phyloP scores from a whole-genome alignment of 176 grass and related monocot genomes.

The Oropetium thomaeum region DNA sequence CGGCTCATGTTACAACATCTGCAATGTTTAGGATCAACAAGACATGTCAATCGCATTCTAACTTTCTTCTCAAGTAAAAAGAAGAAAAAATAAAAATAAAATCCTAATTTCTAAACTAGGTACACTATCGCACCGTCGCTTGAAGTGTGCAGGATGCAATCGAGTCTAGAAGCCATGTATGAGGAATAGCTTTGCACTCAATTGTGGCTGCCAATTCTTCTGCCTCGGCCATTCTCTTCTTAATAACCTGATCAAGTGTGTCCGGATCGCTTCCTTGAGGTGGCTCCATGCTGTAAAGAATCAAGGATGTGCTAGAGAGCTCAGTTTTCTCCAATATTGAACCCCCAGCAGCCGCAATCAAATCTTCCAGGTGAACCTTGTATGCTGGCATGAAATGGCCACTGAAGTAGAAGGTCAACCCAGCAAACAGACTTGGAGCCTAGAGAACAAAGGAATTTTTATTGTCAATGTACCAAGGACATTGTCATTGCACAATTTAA shows the following conservation, averaged over 20 bases:
- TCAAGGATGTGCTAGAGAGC: slow-evolving; percentile 48
- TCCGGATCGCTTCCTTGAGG: slow-evolving; percentile 45
- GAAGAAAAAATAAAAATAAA: background rate
- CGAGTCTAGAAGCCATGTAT: slow-evolving; percentile 89
- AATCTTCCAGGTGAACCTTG: slow-evolving; percentile 72
- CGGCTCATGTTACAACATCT: slow-evolving; percentile 15
- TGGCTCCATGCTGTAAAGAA: slow-evolving; percentile 75
- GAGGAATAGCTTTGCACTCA: slow-evolving; percentile 59
- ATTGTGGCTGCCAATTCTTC: slow-evolving; percentile 50
- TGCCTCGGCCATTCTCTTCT: slow-evolving; percentile 64
- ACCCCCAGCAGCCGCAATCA: slow-evolving; percentile 62
- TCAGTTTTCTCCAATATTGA: slow-evolving; percentile 40
- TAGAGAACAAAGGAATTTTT: slow-evolving; percentile 34
- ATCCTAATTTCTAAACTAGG: slow-evolving; percentile 7
- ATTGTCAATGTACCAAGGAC: slow-evolving; percentile 3
- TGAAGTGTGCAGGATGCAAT: slow-evolving; percentile 76
- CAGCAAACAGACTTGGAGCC: slow-evolving; percentile 72
- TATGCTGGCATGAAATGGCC: slow-evolving; percentile 71
- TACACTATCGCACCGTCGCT: slow-evolving; percentile 8
- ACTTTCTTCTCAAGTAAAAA: background rate
- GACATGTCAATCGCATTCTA: background rate
- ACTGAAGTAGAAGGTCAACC: slow-evolving; percentile 63
- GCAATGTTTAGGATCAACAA: background rate
- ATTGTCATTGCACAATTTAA: background rate
- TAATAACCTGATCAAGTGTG: slow-evolving; percentile 47